Conservation (phyloP, 2,329 filamentous ascomycete species). For the Septoria petroselini region DNA sequence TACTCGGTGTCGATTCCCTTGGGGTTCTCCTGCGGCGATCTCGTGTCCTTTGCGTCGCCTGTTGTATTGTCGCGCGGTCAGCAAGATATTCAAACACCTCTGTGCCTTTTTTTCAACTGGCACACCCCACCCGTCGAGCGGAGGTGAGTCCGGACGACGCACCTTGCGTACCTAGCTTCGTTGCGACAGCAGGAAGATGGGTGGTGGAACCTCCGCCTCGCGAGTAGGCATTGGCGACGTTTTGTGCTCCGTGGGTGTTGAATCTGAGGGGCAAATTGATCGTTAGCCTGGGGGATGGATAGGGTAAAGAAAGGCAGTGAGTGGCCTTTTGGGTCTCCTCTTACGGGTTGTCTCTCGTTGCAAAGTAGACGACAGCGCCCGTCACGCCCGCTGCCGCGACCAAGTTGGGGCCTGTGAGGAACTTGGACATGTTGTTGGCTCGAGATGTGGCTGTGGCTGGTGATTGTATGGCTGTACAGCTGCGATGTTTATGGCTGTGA, state of each 20-base stretch:
- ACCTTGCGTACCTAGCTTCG: slow-evolving; percentile 33
- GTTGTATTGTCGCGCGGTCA: neutral
- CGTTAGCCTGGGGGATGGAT: no score
- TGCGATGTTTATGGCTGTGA: no score
- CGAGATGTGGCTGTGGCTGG: neutral
- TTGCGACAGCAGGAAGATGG: slow-evolving; percentile 38
- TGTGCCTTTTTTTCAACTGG: no score
- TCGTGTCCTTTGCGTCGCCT: slow-evolving; percentile 31
- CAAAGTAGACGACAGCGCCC: slow-evolving; percentile 28
- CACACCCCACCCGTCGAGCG: slow-evolving; percentile 2
- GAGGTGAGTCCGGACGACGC: slow-evolving; percentile 10
- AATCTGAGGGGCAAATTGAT: slow-evolving; percentile 22
- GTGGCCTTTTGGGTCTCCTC: no score
- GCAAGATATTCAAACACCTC: neutral
- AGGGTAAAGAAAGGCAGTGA: no score
- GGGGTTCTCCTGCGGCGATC: slow-evolving; percentile 27
- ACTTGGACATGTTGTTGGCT: slow-evolving; percentile 26
- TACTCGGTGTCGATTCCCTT: slow-evolving; percentile 36
- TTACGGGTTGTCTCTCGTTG: slow-evolving; percentile 8
- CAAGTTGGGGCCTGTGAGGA: slow-evolving; percentile 32
- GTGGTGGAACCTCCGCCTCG: slow-evolving; percentile 37
- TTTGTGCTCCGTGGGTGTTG: slow-evolving; percentile 37
- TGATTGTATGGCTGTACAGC: neutral
- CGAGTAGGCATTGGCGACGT: slow-evolving; percentile 37
- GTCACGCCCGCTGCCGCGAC: slow-evolving; percentile 32